Base-by-base conservation (phyloP, 179 eudicot species). In the Spergularia azorica region DNA sequence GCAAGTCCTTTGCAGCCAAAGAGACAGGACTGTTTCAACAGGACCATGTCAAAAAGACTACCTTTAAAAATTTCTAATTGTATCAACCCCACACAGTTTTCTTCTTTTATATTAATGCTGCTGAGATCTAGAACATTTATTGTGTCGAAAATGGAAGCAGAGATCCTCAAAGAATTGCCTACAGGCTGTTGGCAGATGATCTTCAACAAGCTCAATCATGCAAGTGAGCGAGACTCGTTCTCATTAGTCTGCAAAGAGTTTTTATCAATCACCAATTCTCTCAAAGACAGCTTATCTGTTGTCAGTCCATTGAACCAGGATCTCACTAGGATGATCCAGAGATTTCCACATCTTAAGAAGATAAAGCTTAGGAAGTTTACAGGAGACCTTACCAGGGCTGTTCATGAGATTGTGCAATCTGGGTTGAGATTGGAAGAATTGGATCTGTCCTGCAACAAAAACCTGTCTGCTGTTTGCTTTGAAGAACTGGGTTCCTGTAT, bases 221-320 rank as follows among this genome's bases (percentile, higher is more conserved):
- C 60, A 26, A 52, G 58, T 41, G 78, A 79, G 54, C 58, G 63
- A 60, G 85, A 85, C 66, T 64, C 80, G 11, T 32, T 69, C 32
- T 74, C 84, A n/a, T 72, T 84, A 58, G 83, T 81, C 65, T 84
- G 82, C 84, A 83, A 80, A 77, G 79, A 78, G 5, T 84, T 87
- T 50, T 80, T 80, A 20, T 76, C 80, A 41, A 67, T 83, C 69
- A 68, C 73, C n/a, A 71, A 74, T 16, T 60, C 38, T 6, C 21
- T 70, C 67, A 72, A 50, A 26, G 81, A 75, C 41, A 36, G 52
- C 69, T 12, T 87, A 59, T 11, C 39, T 7, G 66, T 82, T 48
- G 9, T 77, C 64, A 6, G 18, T 63, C 84, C 83, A 20, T 67
- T 76, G 21, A 51, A 74, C 20, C 32, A 26, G 36, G 41, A 43